Evolutionary conservation across 768 basidiomycete species (phyloP).

Genomic region (Suillus occidentalis): DNA sequence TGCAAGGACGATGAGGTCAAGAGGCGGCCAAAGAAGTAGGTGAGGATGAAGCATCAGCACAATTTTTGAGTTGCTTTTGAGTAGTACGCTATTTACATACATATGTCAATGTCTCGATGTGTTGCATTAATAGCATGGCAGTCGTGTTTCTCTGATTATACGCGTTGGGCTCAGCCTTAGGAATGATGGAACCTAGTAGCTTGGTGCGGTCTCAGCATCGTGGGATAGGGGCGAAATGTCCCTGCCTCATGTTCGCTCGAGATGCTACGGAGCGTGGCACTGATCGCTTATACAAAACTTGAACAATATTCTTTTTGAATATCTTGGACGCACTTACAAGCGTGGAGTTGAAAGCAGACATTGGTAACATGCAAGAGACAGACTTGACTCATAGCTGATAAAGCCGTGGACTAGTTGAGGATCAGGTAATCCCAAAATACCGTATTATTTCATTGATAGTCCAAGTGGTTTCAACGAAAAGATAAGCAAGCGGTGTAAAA

Average conservation of each 20-base stretch:
- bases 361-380: not conserved
- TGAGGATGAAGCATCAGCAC: not conserved
- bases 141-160: not conserved
- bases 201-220: not conserved
- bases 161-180: not conserved
- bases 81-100: conserved; percentile 7
- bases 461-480: not conserved
- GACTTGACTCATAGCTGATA: not conserved
- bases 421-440: conserved; percentile 1
- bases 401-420: not conserved
- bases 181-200: not conserved
- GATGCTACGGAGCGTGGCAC: conserved; percentile 18
- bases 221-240: not conserved
- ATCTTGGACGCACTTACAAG: not conserved
- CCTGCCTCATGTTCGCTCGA: not conserved
- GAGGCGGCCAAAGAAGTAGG: conserved; percentile 47
- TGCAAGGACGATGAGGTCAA: conserved; percentile 88
- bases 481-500: conserved; percentile 5
- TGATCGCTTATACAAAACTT: conserved; percentile 12
- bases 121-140: conserved; percentile 10
- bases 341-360: not conserved
- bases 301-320: conserved; percentile 20
- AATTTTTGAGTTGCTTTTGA: not conserved
- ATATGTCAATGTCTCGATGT: conserved; percentile 7
- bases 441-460: not conserved